These are phyloP conservation scores for Allantophomopsis cytisporea DNA, from an alignment of 2,329 filamentous ascomycete genomes.

Conservation along the genomic window DNA sequence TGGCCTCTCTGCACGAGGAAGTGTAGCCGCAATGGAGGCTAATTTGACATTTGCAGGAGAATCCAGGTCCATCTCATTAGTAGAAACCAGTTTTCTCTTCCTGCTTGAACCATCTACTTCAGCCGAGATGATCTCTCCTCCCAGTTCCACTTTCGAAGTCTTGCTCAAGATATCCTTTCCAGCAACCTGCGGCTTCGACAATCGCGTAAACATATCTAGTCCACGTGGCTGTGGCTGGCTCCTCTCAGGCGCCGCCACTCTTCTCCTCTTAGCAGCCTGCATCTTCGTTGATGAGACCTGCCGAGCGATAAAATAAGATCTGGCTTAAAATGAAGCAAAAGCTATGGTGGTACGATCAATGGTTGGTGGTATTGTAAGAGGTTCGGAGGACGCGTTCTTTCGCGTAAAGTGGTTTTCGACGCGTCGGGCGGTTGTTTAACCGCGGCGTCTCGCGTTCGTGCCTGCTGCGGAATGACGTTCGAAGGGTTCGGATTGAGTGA, in stretches of 20 bases:
- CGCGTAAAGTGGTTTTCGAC: slow-evolving; percentile 15
- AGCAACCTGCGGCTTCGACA: slow-evolving; percentile 11
- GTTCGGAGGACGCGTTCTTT: slow-evolving; percentile 8
- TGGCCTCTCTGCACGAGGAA: slow-evolving; percentile 1
- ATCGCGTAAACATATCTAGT: slow-evolving; percentile 24
- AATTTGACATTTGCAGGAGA: slow-evolving; percentile 4
- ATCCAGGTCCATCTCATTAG: slow-evolving; percentile 3
- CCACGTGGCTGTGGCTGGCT: slow-evolving; percentile 28
- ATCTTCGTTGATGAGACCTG: slow-evolving; percentile 11
- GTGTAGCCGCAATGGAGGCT: not conserved
- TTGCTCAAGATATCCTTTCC: slow-evolving; percentile 14
- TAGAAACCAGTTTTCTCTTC: slow-evolving; percentile 14
- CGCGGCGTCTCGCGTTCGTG: too few relatives aligned
- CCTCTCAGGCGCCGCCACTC: slow-evolving; percentile 18
- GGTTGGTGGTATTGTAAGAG: slow-evolving; percentile 8
- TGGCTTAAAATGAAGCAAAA: slow-evolving; percentile 4
- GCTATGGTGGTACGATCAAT: slow-evolving; percentile 2
- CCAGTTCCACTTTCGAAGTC: slow-evolving; percentile 11
- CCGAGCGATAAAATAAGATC: slow-evolving; percentile 8
- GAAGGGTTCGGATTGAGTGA: too few relatives aligned
- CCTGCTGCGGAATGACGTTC: too few relatives aligned
- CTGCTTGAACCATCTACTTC: slow-evolving; percentile 15
- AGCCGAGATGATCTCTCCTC: slow-evolving; percentile 18
- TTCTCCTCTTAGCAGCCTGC: slow-evolving; percentile 16
- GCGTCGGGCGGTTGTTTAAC: not conserved